Evolutionary conservation across 2,329 filamentous ascomycete species (phyloP), one percentile per base, ranked within the genome.

Genomic region (Claviceps purpurea): DNA sequence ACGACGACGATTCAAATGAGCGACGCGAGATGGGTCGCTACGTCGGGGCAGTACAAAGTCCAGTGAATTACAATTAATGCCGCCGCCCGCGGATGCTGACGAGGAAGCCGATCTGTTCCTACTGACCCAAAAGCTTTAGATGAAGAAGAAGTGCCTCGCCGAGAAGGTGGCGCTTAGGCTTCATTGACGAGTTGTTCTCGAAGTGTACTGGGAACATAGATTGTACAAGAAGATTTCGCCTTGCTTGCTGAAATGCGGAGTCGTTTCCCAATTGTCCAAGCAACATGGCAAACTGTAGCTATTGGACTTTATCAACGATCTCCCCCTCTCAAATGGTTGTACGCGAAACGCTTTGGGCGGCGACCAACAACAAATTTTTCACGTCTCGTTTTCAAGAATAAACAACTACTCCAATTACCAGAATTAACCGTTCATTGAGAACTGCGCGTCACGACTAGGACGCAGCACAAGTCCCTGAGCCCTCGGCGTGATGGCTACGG

Each of bases 1-100:
- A 30, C 8, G 26, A 18, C 18, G 1, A 18, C 18, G 18, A 18
- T 18, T 56, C 60, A 62, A 38, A 53, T 49, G 22, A 53, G 20
- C 5, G 44, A 44, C 38, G 22, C 22, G 22, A 22, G 22, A 22
- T 22, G 61, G 1, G 60, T 61, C 14, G 58, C 56, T 10, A 61
- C 59, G 18, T 63, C 62, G 20, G 63, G 58, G 43, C 61, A 63
- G 1, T 59, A 63, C 26, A 63, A 60, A 49, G 58, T 61, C 62
- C 62, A 64, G 49, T 22, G 22, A 22, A 22, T 22, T 4, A 3
- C 22, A 22, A 4, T 64, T 63, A 46, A 58, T 57, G 0, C 61
- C 61, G 18, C 18, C 18, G 18, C 18, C 18, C 18, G 39, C 59
- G 60, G 51, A 64, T 58, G 14, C 61, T 61, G 26, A 62, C 61